Conservation (phyloP, 805 yeast species). For the Wickerhamomyces hampshirensis region DNA sequence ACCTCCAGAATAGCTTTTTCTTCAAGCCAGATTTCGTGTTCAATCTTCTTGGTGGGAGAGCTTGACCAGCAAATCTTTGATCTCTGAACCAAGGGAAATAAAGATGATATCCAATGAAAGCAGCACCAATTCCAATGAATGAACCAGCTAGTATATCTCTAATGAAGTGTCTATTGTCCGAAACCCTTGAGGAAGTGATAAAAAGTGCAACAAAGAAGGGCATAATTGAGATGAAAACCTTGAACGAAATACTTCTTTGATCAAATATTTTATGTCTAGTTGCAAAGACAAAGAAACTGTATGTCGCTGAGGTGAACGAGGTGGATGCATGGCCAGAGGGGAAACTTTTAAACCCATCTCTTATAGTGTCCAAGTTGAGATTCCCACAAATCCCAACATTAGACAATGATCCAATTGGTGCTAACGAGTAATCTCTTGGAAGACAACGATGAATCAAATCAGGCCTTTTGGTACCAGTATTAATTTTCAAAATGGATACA, state of each 20-base stretch:
- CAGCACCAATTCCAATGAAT: slow-evolving; percentile 31
- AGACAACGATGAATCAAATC: slow-evolving; percentile 47
- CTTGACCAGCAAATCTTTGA: slow-evolving; percentile 31
- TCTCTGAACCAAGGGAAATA: slow-evolving; percentile 36
- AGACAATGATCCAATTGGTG: slow-evolving; percentile 33
- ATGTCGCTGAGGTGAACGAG: slow-evolving; percentile 42
- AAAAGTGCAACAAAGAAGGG: slow-evolving; percentile 33
- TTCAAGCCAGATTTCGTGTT: slow-evolving; percentile 11
- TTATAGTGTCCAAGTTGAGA: slow-evolving; percentile 27
- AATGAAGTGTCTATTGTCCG: slow-evolving; percentile 43
- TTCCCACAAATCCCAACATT: slow-evolving; percentile 45
- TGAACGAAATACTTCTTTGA: slow-evolving; percentile 31
- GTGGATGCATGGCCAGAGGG: slow-evolving; percentile 57
- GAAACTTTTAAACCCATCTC: slow-evolving; percentile 52
- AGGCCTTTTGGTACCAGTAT: slow-evolving; percentile 46
- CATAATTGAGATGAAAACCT: slow-evolving; percentile 27
- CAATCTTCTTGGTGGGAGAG: slow-evolving; percentile 40
- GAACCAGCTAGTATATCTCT: slow-evolving; percentile 37
- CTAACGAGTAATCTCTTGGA: slow-evolving; percentile 32
- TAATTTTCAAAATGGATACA: slow-evolving; percentile 43
- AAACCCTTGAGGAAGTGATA: slow-evolving; percentile 37
- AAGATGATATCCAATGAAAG: slow-evolving; percentile 32
- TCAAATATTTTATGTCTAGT: slow-evolving; percentile 33
- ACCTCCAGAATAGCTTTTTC: slow-evolving; percentile 34
- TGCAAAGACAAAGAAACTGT: slow-evolving; percentile 30